Base-by-base conservation (phyloP, 768 basidiomycete species). In the Hygrophorus russula region DNA sequence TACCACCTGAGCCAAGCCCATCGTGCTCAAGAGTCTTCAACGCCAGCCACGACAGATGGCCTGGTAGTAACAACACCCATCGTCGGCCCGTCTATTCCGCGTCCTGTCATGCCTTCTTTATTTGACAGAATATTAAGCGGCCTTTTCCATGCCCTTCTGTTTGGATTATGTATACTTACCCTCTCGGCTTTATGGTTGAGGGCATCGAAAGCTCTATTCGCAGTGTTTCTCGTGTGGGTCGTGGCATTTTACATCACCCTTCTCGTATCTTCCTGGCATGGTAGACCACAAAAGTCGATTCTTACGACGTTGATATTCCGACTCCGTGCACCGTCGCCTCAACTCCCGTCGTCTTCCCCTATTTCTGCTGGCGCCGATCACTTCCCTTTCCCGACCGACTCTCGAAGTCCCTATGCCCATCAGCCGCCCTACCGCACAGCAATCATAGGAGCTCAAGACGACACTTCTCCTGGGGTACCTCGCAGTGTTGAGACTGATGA, bases 341-440 rank as follows among this genome's bases (percentile, higher is more conserved):
- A 53, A 13, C 54, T 63, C 29, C 60, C 67, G 32, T 59, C 63
- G 2, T 58, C 62, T 3, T 58, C 67, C 11, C 61, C 67, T 3
- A 53, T 71, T 38, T 64, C 68, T 11, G 61, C 62, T 50, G 63
- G 41, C 15, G 42, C 41, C 33, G 38, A 71, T 37, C 64, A 66
- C 30, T 68, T 59, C 46, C 65, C 66, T 27, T 72, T 72, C 62
- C 69, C 69, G 13, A 61, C 57, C 47, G 61, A 66, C 42, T 39
- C 50, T 37, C 57, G 72, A 7, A 70, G 79, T 15, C 85, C 83
- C 19, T 88, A 89, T 55, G 58, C 71, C 31, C 78, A 85, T 55
- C 76, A 79, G 44, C 83, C 83, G 2, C 66, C 71, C 4, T 78
- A 71, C 55, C 76, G 74, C 35, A 49, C 69, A 5, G 59, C 69